Base-by-base conservation (phyloP, 805 yeast genomes). In the Yamadazyma endophytica region DNA sequence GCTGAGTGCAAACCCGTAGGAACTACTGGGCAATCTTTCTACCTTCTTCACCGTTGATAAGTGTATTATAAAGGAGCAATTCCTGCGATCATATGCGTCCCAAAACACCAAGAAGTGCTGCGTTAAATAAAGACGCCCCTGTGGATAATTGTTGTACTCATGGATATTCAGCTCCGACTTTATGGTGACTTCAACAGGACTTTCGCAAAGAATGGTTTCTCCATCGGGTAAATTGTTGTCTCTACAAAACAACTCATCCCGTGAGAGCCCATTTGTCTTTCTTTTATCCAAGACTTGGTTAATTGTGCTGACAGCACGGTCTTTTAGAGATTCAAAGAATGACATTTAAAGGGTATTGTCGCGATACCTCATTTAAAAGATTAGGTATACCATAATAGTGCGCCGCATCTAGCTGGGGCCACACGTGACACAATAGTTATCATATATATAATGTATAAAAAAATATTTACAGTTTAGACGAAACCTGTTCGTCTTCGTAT, bases 11-110 rank as follows among this genome's bases (percentile, higher is more conserved):
- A 88, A 84, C 13, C 84, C 79, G 50, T 79, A 83, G 1, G 84
- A 69, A 34, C 78, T 70, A 1, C 86, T 70, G 8, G 95, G 94
- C 13, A 87, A 70, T 32, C 97, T 69, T 52, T 90, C 96, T 12
- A 92, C 94, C 39, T 87, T 79, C 48, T 82, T 79, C 22, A 92
- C 61, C 1, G 95, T 76, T 2, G 89, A 76, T 24, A 92, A 58
- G 39, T 90, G 92, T 17, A 90, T 45, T 3, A 70, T 70, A 48
- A 90, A 74, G 5, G 76, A 70, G 50, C 92, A 82, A 26, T 78
- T 73, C 33, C 77, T 68, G 28, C 70, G 68, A 46, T 87, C 94
- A 44, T 76, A 77, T 5, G 75, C 70, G 44, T 85, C 87, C 37
- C 75, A 68, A 49, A 89, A 90, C 14, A 84, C 75, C 21, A 92